Conservation (phyloP, 1,139 yeast genomes). For the Candida dubliniensis region DNA sequence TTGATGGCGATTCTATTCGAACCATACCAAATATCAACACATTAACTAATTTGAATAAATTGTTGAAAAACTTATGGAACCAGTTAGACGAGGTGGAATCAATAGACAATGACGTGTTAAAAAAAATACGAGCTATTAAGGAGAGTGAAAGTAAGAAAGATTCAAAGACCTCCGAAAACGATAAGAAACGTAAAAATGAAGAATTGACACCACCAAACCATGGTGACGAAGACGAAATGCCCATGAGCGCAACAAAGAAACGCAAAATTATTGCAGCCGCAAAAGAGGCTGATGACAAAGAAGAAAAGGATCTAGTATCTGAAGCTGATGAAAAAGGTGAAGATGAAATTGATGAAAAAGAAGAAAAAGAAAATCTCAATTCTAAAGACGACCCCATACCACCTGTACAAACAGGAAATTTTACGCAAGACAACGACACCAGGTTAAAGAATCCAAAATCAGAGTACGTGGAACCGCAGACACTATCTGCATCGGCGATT, state of each 20-base stretch:
- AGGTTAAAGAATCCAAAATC: constrained; percentile 71
- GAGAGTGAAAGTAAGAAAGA: constrained; percentile 2
- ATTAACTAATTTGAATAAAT: constrained; percentile 46
- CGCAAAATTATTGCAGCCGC: constrained; percentile 12
- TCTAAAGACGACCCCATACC: constrained; percentile 38
- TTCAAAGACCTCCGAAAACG: constrained; percentile 5
- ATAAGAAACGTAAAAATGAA: constrained; percentile 13
- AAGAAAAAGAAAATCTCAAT: constrained; percentile 17
- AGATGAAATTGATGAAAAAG: constrained; percentile 11
- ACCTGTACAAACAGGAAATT: constrained; percentile 49
- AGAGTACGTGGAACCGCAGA: constrained; percentile 73
- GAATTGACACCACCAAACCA: constrained; percentile 13
- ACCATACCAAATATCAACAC: constrained; percentile 47
- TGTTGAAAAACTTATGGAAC: constrained; percentile 48
- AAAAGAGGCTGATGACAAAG: constrained; percentile 14
- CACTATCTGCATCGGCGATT: constrained; percentile 66
- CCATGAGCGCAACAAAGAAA: constrained; percentile 16
- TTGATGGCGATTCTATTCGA: constrained; percentile 58
- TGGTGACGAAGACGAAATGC: constrained; percentile 15
- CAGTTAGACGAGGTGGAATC: constrained; percentile 49
- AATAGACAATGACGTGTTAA: constrained; percentile 42
- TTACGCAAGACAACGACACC: constrained; percentile 55
- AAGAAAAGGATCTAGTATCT: constrained; percentile 6
- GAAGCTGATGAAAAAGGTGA: constrained; percentile 9
- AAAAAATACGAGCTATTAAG: constrained; percentile 19